Conservation (phyloP, 1,139 yeast species). For the Debaryomyces robertsiae region DNA sequence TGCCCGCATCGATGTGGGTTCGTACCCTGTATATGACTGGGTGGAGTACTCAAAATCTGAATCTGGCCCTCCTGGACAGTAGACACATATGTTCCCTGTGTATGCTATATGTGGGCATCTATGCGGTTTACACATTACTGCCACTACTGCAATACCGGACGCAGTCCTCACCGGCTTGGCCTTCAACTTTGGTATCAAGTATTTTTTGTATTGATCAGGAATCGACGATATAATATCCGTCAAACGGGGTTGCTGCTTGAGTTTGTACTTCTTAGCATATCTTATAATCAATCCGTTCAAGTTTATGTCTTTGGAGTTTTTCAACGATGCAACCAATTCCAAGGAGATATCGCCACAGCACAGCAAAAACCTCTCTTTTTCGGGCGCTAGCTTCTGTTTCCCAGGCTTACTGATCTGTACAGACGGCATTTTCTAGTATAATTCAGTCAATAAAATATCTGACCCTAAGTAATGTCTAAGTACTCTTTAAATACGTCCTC, state of each 20-base stretch:
- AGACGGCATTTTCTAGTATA: constrained; percentile 37
- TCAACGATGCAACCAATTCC: constrained; percentile 80
- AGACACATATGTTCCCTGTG: constrained; percentile 97
- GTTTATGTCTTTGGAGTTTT: constrained; percentile 78
- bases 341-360: constrained; percentile 92
- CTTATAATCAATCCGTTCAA: constrained; percentile 86
- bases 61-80: constrained; percentile 99
- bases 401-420: constrained; percentile 30
- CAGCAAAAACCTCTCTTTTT: constrained; percentile 88
- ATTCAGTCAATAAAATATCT: too few relatives aligned
- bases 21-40: constrained; percentile 97
- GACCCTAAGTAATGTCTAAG: too few relatives aligned
- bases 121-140: constrained; percentile 99
- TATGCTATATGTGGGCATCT: constrained; percentile 99
- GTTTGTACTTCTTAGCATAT: constrained; percentile 84
- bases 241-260: constrained; percentile 89
- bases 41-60: constrained; percentile 97
- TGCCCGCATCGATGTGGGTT: constrained; percentile 98
- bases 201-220: constrained; percentile 94
- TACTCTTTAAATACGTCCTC: too few relatives aligned
- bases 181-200: constrained; percentile 86
- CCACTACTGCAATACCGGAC: constrained; percentile 97
- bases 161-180: constrained; percentile 99
- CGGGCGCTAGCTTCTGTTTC: constrained; percentile 72
- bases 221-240: constrained; percentile 94